Conservation (phyloP, 2,329 filamentous ascomycete species). For the Aspergillus glaucus region DNA sequence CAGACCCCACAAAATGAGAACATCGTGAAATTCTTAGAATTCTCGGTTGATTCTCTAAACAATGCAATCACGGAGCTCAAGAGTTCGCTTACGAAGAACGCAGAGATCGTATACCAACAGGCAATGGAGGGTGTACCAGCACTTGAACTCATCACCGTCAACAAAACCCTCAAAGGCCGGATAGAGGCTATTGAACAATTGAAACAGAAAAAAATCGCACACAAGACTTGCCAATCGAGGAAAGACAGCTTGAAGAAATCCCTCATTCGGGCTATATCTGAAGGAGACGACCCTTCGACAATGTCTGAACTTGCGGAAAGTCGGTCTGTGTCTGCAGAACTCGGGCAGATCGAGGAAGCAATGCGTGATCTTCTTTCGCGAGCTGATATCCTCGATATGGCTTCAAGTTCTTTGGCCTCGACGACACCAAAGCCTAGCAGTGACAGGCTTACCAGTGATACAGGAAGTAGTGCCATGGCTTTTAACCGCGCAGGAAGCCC, state of each 20-base stretch:
- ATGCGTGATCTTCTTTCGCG: slow-evolving; percentile 29
- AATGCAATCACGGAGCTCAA: slow-evolving; percentile 23
- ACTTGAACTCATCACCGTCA: slow-evolving; percentile 29
- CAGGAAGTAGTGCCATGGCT: neutral
- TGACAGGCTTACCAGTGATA: neutral
- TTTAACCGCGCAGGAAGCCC: neutral
- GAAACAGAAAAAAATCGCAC: slow-evolving; percentile 20
- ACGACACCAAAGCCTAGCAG: neutral
- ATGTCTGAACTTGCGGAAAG: slow-evolving; percentile 28
- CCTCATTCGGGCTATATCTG: slow-evolving; percentile 30
- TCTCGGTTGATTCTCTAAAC: slow-evolving; percentile 21
- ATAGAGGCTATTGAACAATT: slow-evolving; percentile 34
- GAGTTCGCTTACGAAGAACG: slow-evolving; percentile 26
- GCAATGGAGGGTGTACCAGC: slow-evolving; percentile 30
- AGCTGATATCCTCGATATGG: slow-evolving; percentile 21
- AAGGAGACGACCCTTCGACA: slow-evolving; percentile 25
- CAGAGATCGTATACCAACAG: slow-evolving; percentile 31
- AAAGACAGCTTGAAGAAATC: slow-evolving; percentile 30
- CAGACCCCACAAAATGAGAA: slow-evolving; percentile 11
- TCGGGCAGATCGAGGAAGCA: slow-evolving; percentile 28
- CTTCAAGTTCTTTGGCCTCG: neutral
- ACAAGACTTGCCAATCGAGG: slow-evolving; percentile 22
- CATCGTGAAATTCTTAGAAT: slow-evolving; percentile 26
- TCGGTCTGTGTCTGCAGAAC: slow-evolving; percentile 24
- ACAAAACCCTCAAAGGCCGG: slow-evolving; percentile 28